Percentiles rank a stretch among this genome's conserved stretches.
phyloP scores from a whole-genome alignment of 257 asterid genomes.

The Leptodermis oblonga region DNA sequence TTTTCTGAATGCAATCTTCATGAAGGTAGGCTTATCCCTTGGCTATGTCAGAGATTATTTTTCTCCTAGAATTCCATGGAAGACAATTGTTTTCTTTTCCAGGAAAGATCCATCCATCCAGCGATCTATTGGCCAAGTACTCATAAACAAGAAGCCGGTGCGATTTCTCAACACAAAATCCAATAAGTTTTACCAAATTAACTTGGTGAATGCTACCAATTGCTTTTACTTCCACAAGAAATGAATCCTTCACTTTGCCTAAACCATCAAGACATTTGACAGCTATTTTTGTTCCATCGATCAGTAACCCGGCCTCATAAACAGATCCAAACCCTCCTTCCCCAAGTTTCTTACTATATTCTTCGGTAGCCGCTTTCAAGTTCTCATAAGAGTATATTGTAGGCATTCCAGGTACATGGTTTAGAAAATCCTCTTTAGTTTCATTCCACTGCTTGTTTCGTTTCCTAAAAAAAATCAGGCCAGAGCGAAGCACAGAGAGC shows the following conservation, averaged over 20 bases:
- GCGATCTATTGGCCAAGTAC: background rate
- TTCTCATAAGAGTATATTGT: background rate
- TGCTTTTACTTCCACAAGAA: background rate
- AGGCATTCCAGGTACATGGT: background rate
- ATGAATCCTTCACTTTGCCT: background rate
- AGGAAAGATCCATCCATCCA: too few relatives aligned
- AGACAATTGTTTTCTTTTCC: too few relatives aligned
- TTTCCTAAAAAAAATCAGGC: background rate
- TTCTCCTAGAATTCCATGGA: too few relatives aligned
- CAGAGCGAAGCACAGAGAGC: background rate
- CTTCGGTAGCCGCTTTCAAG: background rate
- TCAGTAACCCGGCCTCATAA: background rate
- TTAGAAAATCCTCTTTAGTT: background rate
- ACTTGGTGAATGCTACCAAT: background rate
- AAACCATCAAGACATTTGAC: background rate
- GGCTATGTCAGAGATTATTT: too few relatives aligned
- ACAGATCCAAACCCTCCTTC: constrained; percentile 1
- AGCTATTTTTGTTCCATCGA: background rate
- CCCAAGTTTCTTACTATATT: background rate
- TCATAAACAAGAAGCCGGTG: background rate
- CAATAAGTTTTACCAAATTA: background rate
- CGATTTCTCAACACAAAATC: background rate
- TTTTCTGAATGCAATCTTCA: too few relatives aligned
- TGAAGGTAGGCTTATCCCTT: too few relatives aligned
- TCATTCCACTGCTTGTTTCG: background rate